These are phyloP conservation scores for Sphagnum fallax DNA, from an alignment of 228 moss, liverwort and hornwort species.

Conservation along the genomic window DNA sequence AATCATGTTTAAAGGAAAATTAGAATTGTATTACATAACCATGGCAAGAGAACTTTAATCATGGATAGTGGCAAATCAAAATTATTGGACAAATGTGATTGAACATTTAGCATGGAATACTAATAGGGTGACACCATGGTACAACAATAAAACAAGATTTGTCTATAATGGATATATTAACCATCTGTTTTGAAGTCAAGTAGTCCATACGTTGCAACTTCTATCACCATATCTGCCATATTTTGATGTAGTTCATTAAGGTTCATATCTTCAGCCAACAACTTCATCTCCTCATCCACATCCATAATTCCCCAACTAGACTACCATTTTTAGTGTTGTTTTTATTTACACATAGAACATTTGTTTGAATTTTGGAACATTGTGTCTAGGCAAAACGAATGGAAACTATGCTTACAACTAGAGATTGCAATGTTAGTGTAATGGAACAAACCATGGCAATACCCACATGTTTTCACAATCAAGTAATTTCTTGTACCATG, in stretches of 20 bases:
- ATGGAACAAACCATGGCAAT: background rate
- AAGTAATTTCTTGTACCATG: background rate
- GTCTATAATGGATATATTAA: too few relatives aligned
- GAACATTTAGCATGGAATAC: too few relatives aligned
- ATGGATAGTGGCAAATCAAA: too few relatives aligned
- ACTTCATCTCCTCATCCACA: background rate
- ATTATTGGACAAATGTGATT: too few relatives aligned
- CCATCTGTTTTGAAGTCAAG: background rate
- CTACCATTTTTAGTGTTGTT: background rate
- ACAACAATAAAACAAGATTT: too few relatives aligned
- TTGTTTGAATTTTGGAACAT: background rate
- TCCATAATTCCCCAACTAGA: background rate
- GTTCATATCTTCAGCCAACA: background rate
- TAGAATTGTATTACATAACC: too few relatives aligned
- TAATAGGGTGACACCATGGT: too few relatives aligned
- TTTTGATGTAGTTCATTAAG: background rate
- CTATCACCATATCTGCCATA: background rate
- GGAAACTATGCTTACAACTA: background rate
- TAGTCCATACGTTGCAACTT: background rate
- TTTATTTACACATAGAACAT: background rate
- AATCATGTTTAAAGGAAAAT: too few relatives aligned
- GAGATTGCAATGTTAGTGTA: background rate
- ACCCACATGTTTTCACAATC: background rate
- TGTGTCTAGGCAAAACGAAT: background rate
- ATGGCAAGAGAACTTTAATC: too few relatives aligned